Percentiles rank a stretch among this genome's conserved stretches.
Conservation (phyloP, 2,329 filamentous ascomycete genomes). For the Clonostachys solani region DNA sequence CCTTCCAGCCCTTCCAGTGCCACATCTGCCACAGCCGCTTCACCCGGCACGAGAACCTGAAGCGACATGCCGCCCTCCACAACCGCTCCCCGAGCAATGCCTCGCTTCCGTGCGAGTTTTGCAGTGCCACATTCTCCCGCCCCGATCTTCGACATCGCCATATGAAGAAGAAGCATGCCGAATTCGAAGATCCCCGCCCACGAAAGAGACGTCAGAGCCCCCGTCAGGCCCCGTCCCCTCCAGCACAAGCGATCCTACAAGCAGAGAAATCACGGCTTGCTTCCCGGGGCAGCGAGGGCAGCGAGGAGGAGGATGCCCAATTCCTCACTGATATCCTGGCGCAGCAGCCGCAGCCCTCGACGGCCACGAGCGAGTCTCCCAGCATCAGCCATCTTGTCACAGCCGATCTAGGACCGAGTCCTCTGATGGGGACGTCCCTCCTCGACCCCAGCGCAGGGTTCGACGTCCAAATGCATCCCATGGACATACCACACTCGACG, state of each 20-base stretch:
- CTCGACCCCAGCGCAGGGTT: not conserved
- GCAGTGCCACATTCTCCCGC: conserved; percentile 31
- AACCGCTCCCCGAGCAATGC: conserved; percentile 19
- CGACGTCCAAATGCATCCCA: not conserved
- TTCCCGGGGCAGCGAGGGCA: not conserved
- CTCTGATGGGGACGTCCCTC: not conserved
- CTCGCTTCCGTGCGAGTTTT: conserved; percentile 26
- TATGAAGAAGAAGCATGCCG: conserved; percentile 30
- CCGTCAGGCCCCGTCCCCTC: not conserved
- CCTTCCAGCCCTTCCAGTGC: conserved; percentile 32
- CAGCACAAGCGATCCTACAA: not conserved
- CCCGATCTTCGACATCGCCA: conserved; percentile 31
- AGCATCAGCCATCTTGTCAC: not conserved
- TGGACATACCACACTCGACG: not conserved
- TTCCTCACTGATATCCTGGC: not conserved
- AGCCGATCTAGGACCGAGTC: not conserved
- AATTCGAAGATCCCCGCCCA: not conserved
- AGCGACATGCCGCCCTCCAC: conserved; percentile 33
- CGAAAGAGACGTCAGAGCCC: not conserved
- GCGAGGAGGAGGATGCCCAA: not conserved
- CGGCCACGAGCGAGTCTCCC: not conserved
- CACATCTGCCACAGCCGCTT: conserved; percentile 23
- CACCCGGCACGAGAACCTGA: conserved; percentile 14
- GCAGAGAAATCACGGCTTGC: not conserved
- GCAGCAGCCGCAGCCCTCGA: not conserved